Conservation (phyloP, 495 filamentous ascomycete genomes). For the Neurospora hispaniola region DNA sequence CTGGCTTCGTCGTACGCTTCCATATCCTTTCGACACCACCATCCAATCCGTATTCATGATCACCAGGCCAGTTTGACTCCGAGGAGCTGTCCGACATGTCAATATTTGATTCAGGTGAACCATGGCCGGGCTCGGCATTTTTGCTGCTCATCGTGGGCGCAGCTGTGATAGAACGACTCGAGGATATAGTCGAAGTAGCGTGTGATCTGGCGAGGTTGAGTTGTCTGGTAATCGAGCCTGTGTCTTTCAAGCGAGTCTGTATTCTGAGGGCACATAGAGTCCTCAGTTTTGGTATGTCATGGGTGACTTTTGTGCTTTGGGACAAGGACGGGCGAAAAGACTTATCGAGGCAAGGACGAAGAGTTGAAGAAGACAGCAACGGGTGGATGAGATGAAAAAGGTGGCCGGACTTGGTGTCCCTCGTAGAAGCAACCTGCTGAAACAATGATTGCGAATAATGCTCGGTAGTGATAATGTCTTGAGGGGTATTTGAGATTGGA, state of each 20-base stretch:
- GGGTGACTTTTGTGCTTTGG: too few relatives aligned
- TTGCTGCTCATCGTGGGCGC: not conserved
- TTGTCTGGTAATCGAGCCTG: not conserved
- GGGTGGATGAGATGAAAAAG: not conserved
- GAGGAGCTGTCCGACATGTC: not conserved
- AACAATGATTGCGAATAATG: constrained; percentile 5
- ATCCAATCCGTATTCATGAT: constrained; percentile 5
- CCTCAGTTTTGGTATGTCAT: not conserved
- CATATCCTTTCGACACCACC: constrained; percentile 15
- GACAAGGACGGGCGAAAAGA: too few relatives aligned
- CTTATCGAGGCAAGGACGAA: too few relatives aligned
- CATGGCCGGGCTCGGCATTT: not conserved
- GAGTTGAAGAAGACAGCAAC: not conserved
- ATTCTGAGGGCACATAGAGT: not conserved
- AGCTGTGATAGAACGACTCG: not conserved
- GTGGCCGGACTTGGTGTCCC: not conserved
- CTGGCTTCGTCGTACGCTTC: constrained; percentile 10
- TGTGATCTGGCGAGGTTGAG: not conserved
- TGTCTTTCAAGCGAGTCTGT: not conserved
- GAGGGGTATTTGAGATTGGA: not conserved
- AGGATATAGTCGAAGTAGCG: not conserved
- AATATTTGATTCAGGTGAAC: not conserved
- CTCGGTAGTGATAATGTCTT: not conserved
- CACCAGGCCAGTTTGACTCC: not conserved
- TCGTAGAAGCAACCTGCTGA: not conserved